These are phyloP conservation scores for Chlorella vulgaris DNA, from an alignment of 139 green algal species.

Conservation along the genomic window DNA sequence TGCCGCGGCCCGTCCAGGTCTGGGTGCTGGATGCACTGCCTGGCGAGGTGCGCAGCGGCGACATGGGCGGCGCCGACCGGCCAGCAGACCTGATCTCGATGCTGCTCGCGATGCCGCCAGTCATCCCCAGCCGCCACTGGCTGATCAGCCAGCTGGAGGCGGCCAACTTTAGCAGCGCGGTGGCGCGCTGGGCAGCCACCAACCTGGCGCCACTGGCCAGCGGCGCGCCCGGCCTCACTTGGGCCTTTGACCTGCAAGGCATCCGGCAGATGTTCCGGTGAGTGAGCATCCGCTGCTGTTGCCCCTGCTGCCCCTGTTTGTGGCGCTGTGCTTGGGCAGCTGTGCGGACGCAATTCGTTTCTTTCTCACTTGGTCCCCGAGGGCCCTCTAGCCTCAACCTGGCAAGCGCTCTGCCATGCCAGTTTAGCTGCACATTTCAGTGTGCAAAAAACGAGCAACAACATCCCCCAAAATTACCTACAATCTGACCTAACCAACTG, in stretches of 20 bases:
- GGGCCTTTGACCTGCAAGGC: conserved; percentile 89
- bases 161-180: conserved; percentile 47
- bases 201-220: conserved; percentile 72
- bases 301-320: neutral
- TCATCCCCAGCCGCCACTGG: conserved; percentile 53
- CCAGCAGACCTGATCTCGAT: conserved; percentile 78
- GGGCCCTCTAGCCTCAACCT: too few relatives aligned
- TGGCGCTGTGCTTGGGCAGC: neutral
- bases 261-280: conserved; percentile 84
- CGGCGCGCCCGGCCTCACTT: conserved; percentile 53
- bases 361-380: too few relatives aligned
- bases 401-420: too few relatives aligned
- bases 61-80: conserved; percentile 65
- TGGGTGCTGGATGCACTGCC: conserved; percentile 94
- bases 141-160: conserved; percentile 58
- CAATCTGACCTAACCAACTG: too few relatives aligned
- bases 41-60: conserved; percentile 70
- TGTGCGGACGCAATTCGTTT: neutral
- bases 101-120: conserved; percentile 70
- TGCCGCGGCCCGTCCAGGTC: conserved; percentile 86
- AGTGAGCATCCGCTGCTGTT: neutral
- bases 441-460: too few relatives aligned
- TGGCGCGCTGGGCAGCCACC: conserved; percentile 83
- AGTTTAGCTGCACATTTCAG: too few relatives aligned
- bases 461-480: too few relatives aligned